Conservation (phyloP, 2,329 filamentous ascomycete genomes). For the Colletotrichum endophyticum region DNA sequence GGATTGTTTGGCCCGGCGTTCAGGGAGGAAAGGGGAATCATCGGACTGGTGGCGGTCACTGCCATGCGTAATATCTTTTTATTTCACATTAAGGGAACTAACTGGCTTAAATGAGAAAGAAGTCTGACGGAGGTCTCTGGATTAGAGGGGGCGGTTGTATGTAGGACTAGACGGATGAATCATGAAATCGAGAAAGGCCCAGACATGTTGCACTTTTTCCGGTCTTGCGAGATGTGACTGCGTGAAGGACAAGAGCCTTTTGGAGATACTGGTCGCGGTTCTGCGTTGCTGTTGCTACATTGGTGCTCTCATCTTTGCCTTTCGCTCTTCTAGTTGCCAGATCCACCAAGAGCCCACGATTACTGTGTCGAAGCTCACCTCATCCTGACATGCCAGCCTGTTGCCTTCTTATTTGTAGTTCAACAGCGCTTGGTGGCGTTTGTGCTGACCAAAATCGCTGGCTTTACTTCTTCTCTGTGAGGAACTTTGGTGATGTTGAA, state of each 20-base stretch:
- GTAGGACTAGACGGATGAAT: constrained; percentile 7
- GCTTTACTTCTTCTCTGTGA: neutral
- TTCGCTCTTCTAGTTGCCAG: neutral
- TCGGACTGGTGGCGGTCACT: neutral
- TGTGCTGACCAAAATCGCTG: neutral
- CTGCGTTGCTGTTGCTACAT: neutral
- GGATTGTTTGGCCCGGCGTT: constrained; percentile 14
- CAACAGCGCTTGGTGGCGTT: neutral
- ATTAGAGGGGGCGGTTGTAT: neutral
- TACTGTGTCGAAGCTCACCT: neutral
- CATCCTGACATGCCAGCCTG: neutral
- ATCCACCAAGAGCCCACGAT: neutral
- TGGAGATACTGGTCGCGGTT: neutral
- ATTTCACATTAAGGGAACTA: neutral
- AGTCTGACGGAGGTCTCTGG: neutral
- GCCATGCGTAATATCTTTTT: neutral
- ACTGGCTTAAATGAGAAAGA: neutral
- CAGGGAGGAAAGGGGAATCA: neutral
- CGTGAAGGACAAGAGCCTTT: neutral
- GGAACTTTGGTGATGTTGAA: neutral
- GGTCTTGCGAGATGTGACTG: neutral
- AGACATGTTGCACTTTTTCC: rapidly evolving
- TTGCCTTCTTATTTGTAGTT: rapidly evolving
- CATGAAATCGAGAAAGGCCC: neutral
- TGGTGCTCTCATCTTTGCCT: neutral